Conservation (phyloP, 441 rosid genomes). For the Jatropha podagrica region DNA sequence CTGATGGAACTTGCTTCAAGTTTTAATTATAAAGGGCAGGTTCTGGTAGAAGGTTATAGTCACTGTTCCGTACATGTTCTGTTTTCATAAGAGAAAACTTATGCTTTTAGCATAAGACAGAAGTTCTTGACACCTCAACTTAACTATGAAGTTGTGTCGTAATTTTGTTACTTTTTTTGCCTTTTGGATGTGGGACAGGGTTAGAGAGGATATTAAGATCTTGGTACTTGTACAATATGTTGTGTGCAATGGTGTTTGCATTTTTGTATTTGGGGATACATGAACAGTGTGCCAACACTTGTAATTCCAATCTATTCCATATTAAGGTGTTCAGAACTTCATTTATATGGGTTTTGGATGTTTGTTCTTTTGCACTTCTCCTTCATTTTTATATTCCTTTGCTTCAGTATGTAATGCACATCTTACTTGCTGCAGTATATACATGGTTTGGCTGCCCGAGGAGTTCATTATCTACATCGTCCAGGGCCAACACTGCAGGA, state of each 20-base stretch:
- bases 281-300: not conserved
- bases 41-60: constrained; percentile 44
- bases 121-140: constrained; percentile 19
- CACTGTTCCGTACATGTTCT: constrained; percentile 34
- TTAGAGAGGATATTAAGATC: not conserved
- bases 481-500: constrained; percentile 91
- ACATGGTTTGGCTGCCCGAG: constrained; percentile 96
- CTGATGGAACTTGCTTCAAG: constrained; percentile 17
- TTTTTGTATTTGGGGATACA: not conserved
- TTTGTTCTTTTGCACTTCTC: not conserved
- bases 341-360: not conserved
- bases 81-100: constrained; percentile 25
- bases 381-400: not conserved
- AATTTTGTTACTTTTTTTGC: not conserved
- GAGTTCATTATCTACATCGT: constrained; percentile 92
- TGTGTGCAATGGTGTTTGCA: constrained; percentile 2
- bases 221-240: not conserved
- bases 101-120: constrained; percentile 36
- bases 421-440: constrained; percentile 60
- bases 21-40: constrained; percentile 19
- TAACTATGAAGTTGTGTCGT: not conserved
- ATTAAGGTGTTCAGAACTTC: not conserved
- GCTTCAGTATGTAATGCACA: not conserved
- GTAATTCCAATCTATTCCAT: no score
- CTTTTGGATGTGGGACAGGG: not conserved